Percentiles rank a stretch among this genome's conserved stretches.
Conservation (phyloP, 495 filamentous ascomycete species). For the Xylaria scruposa region DNA sequence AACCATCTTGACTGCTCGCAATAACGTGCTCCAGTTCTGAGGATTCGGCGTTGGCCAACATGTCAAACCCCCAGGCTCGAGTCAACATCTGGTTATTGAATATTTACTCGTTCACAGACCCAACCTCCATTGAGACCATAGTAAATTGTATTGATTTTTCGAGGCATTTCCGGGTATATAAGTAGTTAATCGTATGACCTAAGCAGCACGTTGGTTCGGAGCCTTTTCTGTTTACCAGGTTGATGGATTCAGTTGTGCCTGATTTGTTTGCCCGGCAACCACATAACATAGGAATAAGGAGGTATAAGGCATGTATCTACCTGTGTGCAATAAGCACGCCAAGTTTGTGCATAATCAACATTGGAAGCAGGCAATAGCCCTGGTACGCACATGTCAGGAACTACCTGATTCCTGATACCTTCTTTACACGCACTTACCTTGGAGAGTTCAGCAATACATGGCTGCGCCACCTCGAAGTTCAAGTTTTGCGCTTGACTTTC, state of each 20-base stretch:
- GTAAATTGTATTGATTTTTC: neutral
- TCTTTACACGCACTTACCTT: neutral
- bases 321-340: neutral
- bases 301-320: neutral
- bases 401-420: no score
- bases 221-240: neutral
- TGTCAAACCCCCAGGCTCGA: neutral
- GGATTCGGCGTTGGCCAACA: neutral
- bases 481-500: neutral
- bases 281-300: neutral
- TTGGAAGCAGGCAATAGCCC: neutral
- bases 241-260: neutral
- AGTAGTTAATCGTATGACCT: neutral
- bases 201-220: neutral
- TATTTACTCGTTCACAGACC: neutral
- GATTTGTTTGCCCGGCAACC: neutral
- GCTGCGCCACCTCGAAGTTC: neutral
- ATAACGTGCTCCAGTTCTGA: neutral
- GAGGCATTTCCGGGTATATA: neutral
- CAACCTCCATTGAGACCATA: neutral
- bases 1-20: neutral
- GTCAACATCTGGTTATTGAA: neutral
- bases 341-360: neutral
- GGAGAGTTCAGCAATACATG: neutral
- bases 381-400: no score